Percentiles rank a stretch among this genome's conserved stretches.
phyloP scores from a whole-genome alignment of 83 land plant genomes.

The Larix sibirica region DNA sequence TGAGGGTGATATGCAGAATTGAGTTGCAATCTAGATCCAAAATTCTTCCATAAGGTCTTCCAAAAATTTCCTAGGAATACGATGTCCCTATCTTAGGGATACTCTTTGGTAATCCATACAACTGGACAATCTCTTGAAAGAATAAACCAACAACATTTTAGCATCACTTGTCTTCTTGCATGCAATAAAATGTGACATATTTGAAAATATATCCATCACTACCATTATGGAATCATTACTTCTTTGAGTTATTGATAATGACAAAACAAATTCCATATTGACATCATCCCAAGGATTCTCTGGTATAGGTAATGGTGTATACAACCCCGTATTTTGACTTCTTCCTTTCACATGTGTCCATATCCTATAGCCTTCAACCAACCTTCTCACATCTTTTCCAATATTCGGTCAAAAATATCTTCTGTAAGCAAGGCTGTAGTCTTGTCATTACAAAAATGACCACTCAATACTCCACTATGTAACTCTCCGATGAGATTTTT shows the following conservation, averaged over 20 bases:
- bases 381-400: not conserved
- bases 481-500: too few relatives aligned
- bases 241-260: too few relatives aligned
- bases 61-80: not conserved
- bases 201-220: too few relatives aligned
- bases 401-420: not conserved
- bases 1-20: not conserved
- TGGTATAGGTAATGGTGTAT: not conserved
- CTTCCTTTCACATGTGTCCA: too few relatives aligned
- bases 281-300: not conserved
- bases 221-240: not conserved
- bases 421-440: not conserved
- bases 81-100: too few relatives aligned
- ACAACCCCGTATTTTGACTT: not conserved
- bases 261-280: not conserved
- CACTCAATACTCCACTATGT: too few relatives aligned
- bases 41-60: not conserved
- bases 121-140: not conserved
- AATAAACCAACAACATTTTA: too few relatives aligned
- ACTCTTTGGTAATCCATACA: not conserved
- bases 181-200: not conserved
- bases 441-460: not conserved
- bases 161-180: too few relatives aligned
- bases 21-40: not conserved
- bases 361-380: not conserved